phyloP scores from a whole-genome alignment of 495 filamentous ascomycete genomes.

The Gamarada debralockiae region DNA sequence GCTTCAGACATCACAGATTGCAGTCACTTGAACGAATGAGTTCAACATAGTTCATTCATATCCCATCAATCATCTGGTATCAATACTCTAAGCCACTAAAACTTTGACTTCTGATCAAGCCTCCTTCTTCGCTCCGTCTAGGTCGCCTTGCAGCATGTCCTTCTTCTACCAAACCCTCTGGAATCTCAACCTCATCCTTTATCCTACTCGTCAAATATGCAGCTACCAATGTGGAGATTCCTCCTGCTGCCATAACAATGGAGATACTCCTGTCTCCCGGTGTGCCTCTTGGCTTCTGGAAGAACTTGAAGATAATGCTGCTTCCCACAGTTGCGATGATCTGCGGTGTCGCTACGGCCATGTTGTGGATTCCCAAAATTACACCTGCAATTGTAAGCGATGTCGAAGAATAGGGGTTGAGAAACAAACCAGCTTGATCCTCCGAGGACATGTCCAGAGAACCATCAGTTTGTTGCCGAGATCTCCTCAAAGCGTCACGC shows the following conservation, averaged over 20 bases:
- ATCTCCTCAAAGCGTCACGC: constrained; percentile 65
- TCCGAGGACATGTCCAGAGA: constrained; percentile 36
- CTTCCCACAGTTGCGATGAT: constrained; percentile 80
- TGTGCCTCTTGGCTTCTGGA: constrained; percentile 78
- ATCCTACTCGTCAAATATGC: constrained; percentile 52
- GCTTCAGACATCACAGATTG: no score
- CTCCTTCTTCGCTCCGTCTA: constrained; percentile 1
- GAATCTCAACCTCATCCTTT: constrained; percentile 22
- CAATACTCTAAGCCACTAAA: constrained; percentile 18
- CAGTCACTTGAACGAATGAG: no score
- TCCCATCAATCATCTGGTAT: not conserved
- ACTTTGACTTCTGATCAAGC: constrained; percentile 9
- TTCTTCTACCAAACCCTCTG: constrained; percentile 9
- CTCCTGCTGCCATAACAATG: constrained; percentile 79
- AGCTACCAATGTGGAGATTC: constrained; percentile 70
- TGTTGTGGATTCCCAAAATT: constrained; percentile 87
- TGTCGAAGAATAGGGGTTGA: not conserved
- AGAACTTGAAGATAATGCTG: constrained; percentile 71
- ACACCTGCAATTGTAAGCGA: constrained; percentile 34
- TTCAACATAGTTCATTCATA: no score
- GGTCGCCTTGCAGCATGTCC: constrained; percentile 2
- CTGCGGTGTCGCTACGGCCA: constrained; percentile 83
- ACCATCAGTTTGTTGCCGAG: constrained; percentile 25
- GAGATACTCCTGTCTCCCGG: constrained; percentile 83
- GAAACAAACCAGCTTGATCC: constrained; percentile 66